Evolutionary conservation across 495 filamentous ascomycete genomes (phyloP).

Genomic region (Hypoxylon trugodes): DNA sequence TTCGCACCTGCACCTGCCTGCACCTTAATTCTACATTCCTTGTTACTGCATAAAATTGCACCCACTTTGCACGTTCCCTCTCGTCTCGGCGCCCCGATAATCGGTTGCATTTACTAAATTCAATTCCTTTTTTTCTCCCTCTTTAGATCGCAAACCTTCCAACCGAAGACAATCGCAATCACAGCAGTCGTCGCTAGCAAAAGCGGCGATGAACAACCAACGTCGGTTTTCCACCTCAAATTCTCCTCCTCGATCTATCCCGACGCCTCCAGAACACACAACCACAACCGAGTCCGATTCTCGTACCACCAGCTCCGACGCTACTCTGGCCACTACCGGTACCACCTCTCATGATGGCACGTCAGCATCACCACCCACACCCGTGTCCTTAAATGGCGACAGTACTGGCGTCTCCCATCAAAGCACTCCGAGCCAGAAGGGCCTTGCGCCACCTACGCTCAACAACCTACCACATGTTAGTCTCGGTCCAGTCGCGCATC

Average conservation of each 20-base stretch:
- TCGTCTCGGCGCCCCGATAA: conserved; percentile 28
- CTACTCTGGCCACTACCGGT: conserved; percentile 18
- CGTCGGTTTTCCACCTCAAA: conserved; percentile 45
- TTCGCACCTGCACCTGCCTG: no score
- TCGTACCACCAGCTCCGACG: conserved; percentile 25
- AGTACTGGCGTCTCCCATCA: conserved; percentile 16
- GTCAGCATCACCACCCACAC: conserved; percentile 38
- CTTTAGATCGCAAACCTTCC: conserved; percentile 37
- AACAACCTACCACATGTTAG: conserved; percentile 37
- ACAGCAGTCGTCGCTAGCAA: conserved; percentile 57
- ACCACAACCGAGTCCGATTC: conserved; percentile 32
- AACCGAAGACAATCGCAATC: conserved; percentile 48
- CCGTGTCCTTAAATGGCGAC: conserved; percentile 37
- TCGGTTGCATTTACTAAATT: conserved; percentile 33
- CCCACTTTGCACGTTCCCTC: conserved; percentile 5
- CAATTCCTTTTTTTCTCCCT: conserved; percentile 3
- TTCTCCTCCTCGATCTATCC: conserved; percentile 39
- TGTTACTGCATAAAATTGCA: conserved; percentile 21
- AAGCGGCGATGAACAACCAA: conserved; percentile 60
- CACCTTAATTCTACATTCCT: conserved; percentile 15
- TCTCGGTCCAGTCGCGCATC: conserved; percentile 41
- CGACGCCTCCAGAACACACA: conserved; percentile 22
- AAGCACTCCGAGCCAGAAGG: conserved; percentile 20
- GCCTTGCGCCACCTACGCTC: conserved; percentile 36
- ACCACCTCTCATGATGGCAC: conserved; percentile 24